phyloP scores from a whole-genome alignment of 768 basidiomycete species.

The Kwoniella mangroviensis region DNA sequence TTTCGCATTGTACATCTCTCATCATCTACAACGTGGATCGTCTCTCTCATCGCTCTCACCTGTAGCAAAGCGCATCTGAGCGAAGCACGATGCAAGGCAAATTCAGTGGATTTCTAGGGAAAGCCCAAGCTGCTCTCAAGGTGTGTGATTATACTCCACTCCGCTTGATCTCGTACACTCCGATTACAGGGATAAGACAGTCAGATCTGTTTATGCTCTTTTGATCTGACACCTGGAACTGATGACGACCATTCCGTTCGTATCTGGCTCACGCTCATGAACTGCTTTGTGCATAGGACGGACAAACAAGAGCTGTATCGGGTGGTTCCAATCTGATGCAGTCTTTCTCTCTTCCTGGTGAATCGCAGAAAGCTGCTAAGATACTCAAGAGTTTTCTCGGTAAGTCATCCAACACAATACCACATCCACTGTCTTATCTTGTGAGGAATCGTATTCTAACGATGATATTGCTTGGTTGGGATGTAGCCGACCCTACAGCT shows the following conservation, averaged over 20 bases:
- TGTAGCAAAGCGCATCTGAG: neutral
- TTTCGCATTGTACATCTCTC: neutral
- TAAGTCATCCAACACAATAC: slow-evolving; percentile 16
- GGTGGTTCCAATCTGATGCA: slow-evolving; percentile 62
- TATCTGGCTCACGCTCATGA: slow-evolving; percentile 1
- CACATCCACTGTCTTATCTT: no score
- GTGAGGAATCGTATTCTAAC: no score
- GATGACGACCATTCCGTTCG: neutral
- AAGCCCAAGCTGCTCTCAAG: slow-evolving; percentile 40
- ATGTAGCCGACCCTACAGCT: slow-evolving; percentile 77
- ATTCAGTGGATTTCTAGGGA: slow-evolving; percentile 41
- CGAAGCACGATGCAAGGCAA: slow-evolving; percentile 19
- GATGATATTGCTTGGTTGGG: slow-evolving; percentile 10
- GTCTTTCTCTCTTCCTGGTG: slow-evolving; percentile 85
- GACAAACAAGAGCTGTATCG: slow-evolving; percentile 30
- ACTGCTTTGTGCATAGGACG: slow-evolving; percentile 31
- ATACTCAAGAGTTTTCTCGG: slow-evolving; percentile 88
- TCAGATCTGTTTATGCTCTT: neutral
- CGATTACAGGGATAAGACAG: neutral
- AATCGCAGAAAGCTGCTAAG: slow-evolving; percentile 91
- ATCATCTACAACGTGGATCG: neutral
- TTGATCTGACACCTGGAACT: neutral
- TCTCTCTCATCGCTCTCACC: no score
- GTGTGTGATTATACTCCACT: slow-evolving; percentile 18
- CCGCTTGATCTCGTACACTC: neutral